These are phyloP conservation scores for Fusarium hostae DNA, from an alignment of 2,329 filamentous ascomycete species.

Conservation along the genomic window DNA sequence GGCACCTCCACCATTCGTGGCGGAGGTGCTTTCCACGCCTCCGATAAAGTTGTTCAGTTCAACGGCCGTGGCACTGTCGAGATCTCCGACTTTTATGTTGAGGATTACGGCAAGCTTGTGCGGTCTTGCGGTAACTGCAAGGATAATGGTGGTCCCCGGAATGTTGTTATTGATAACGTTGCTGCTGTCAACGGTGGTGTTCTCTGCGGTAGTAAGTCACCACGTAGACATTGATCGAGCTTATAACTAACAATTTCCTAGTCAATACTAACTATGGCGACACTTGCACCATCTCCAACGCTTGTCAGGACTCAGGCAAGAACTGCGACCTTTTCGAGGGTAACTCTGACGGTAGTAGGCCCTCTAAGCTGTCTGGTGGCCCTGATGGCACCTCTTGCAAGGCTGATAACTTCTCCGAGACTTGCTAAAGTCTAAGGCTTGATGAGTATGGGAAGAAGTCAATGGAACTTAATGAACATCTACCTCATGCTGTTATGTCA, in stretches of 20 bases:
- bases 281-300: conserved; percentile 38
- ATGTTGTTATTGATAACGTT: conserved; percentile 32
- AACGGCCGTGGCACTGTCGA: conserved; percentile 55
- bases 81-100: conserved; percentile 43
- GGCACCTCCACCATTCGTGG: conserved; percentile 55
- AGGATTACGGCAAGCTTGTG: conserved; percentile 60
- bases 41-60: conserved; percentile 56
- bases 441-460: too few species aligned
- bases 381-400: conserved; percentile 36
- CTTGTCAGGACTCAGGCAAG: conserved; percentile 38
- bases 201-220: conserved; percentile 35
- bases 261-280: conserved; percentile 43
- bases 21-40: conserved; percentile 55
- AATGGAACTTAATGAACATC: neutral
- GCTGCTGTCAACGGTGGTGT: conserved; percentile 38
- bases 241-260: neutral
- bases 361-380: conserved; percentile 32
- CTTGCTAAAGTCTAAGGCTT: conserved; percentile 15
- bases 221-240: too few species aligned
- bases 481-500: neutral
- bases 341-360: conserved; percentile 33
- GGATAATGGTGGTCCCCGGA: conserved; percentile 33
- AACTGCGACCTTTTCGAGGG: conserved; percentile 34
- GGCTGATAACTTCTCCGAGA: conserved; percentile 20
- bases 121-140: conserved; percentile 57